phyloP scores from a whole-genome alignment of 2,329 filamentous ascomycete genomes.

The Claviceps capensis region DNA sequence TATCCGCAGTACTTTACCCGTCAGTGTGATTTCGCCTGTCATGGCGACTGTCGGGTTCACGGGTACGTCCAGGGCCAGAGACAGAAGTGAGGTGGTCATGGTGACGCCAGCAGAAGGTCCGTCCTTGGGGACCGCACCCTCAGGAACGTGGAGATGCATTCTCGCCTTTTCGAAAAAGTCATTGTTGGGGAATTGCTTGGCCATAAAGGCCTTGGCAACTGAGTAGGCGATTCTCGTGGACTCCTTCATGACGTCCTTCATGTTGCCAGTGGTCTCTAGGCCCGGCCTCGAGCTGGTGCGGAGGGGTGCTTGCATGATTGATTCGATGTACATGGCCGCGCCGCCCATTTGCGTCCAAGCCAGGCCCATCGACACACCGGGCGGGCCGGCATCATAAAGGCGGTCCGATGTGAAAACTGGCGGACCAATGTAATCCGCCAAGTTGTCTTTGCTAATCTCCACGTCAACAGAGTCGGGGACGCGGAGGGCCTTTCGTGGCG shows the following conservation, averaged over 20 bases:
- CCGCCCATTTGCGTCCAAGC: slow-evolving; percentile 98
- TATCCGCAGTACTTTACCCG: slow-evolving; percentile 90
- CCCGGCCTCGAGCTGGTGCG: slow-evolving; percentile 60
- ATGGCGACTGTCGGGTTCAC: slow-evolving; percentile 85
- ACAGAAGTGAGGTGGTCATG: slow-evolving; percentile 89
- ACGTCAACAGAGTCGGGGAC: slow-evolving; percentile 83
- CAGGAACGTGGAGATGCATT: slow-evolving; percentile 90
- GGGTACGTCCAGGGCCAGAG: slow-evolving; percentile 63
- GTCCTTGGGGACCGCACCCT: slow-evolving; percentile 92
- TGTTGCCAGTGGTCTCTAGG: slow-evolving; percentile 84
- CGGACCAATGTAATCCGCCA: slow-evolving; percentile 94
- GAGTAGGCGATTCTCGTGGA: slow-evolving; percentile 91
- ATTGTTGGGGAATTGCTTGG: slow-evolving; percentile 74
- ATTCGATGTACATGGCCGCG: slow-evolving; percentile 92
- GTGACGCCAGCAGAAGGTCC: slow-evolving; percentile 89
- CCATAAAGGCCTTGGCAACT: slow-evolving; percentile 83
- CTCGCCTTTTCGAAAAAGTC: slow-evolving; percentile 92
- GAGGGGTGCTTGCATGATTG: slow-evolving; percentile 77
- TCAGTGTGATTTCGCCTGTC: slow-evolving; percentile 95
- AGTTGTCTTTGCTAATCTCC: slow-evolving; percentile 71
- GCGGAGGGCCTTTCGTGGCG: slow-evolving; percentile 61
- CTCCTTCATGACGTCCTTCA: slow-evolving; percentile 97
- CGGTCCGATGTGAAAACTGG: slow-evolving; percentile 92
- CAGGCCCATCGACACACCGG: slow-evolving; percentile 93
- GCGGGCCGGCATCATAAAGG: slow-evolving; percentile 83